A percentile compares a stretch with the other conserved stretches of the same genome.
Conservation (phyloP, 2,329 filamentous ascomycete genomes). For the Hymenoscyphus occultus region DNA sequence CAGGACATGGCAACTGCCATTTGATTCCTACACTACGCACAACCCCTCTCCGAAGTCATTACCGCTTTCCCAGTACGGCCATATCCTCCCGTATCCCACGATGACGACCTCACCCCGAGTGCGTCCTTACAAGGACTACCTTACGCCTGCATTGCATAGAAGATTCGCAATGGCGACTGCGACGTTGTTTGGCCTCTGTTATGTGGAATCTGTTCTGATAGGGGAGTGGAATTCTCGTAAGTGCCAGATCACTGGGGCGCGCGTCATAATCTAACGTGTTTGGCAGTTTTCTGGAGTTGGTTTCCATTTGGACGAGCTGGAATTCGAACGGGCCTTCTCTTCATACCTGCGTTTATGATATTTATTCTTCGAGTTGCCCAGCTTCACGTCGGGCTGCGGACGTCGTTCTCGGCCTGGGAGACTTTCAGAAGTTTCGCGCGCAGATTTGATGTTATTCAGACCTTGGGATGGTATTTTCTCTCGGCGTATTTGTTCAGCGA, state of each 20-base stretch:
- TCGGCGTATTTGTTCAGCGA: conserved; percentile 80
- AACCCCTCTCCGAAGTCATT: conserved; percentile 19
- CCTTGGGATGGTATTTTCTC: conserved; percentile 70
- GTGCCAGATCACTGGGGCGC: conserved; percentile 35
- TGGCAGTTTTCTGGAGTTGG: conserved; percentile 78
- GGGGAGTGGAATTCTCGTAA: conserved; percentile 67
- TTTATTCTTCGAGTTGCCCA: conserved; percentile 84
- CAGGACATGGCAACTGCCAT: conserved; percentile 19
- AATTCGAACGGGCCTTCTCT: conserved; percentile 71
- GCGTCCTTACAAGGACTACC: conserved; percentile 62
- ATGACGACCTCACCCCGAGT: conserved; percentile 36
- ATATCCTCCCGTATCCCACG: conserved; percentile 13
- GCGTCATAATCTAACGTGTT: background rate
- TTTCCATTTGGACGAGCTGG: conserved; percentile 77
- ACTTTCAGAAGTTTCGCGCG: conserved; percentile 59
- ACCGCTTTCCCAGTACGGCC: conserved; percentile 10
- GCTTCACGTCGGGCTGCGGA: conserved; percentile 72
- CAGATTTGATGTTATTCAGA: conserved; percentile 59
- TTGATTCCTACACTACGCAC: background rate
- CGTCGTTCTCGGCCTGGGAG: conserved; percentile 64
- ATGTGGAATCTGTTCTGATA: conserved; percentile 67
- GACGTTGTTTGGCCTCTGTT: conserved; percentile 68
- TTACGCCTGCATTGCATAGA: conserved; percentile 83
- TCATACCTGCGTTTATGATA: conserved; percentile 70
- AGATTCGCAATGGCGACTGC: conserved; percentile 78